phyloP scores from a whole-genome alignment of 352 stramenopile species.

The Pythium grandisporangium region DNA sequence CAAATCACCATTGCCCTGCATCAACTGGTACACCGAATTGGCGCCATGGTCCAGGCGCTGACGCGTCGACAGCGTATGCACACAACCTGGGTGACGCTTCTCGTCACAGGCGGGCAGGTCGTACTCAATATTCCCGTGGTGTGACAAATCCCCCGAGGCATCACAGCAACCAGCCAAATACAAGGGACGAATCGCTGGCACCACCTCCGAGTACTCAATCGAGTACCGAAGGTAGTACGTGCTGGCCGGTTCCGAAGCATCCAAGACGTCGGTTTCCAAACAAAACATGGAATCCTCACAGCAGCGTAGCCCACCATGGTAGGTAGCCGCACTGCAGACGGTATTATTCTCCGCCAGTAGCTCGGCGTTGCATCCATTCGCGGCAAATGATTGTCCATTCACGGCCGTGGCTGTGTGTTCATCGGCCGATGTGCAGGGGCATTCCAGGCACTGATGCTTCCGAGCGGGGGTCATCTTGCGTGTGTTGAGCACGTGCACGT shows the following conservation, averaged over 20 bases:
- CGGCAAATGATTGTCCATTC: conserved; percentile 36
- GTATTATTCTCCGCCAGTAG: conserved; percentile 63
- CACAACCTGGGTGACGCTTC: conserved; percentile 55
- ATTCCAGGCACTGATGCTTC: conserved; percentile 66
- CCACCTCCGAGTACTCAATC: conserved; percentile 55
- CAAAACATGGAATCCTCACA: conserved; percentile 67
- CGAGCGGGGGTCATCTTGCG: conserved; percentile 28
- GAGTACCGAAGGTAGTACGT: conserved; percentile 73
- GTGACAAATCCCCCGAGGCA: conserved; percentile 37
- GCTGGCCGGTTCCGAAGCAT: conserved; percentile 13
- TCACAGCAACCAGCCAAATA: conserved; percentile 71
- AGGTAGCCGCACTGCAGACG: conserved; percentile 44
- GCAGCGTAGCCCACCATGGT: conserved; percentile 65
- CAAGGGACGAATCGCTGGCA: conserved; percentile 42
- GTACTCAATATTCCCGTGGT: conserved; percentile 75
- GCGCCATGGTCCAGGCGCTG: conserved; percentile 39
- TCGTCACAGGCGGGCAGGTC: conserved; percentile 59
- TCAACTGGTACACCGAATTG: conserved; percentile 13
- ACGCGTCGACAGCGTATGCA: conserved; percentile 66
- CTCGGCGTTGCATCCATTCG: conserved; percentile 49
- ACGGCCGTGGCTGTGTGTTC: conserved; percentile 33
- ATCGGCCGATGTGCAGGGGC: conserved; percentile 65
- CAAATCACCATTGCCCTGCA: conserved; percentile 8
- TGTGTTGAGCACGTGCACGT: conserved; percentile 82
- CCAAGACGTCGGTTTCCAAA: conserved; percentile 44